phyloP scores from a whole-genome alignment of 306 rosid species.

The Rosa persica region DNA sequence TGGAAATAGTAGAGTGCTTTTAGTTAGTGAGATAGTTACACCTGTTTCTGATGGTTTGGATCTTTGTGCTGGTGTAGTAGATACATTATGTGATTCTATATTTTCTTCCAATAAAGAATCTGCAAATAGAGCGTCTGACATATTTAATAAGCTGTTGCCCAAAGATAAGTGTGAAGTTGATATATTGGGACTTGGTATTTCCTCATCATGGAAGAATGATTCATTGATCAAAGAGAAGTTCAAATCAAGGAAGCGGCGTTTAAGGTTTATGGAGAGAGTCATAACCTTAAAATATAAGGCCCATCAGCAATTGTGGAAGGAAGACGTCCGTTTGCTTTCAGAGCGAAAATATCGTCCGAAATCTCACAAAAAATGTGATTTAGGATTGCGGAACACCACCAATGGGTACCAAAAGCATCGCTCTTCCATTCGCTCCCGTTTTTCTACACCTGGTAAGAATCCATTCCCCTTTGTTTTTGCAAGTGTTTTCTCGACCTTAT shows the following conservation, averaged over 20 bases:
- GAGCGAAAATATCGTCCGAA: slow-evolving; percentile 62
- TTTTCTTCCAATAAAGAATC: slow-evolving; percentile 62
- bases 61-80: slow-evolving; percentile 25
- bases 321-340: slow-evolving; percentile 63
- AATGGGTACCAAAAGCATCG: slow-evolving; percentile 72
- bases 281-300: slow-evolving; percentile 75
- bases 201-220: slow-evolving; percentile 25
- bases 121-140: slow-evolving; percentile 44
- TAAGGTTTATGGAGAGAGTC: slow-evolving; percentile 78
- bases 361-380: slow-evolving; percentile 69
- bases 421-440: slow-evolving; percentile 66
- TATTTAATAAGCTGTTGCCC: slow-evolving; percentile 52
- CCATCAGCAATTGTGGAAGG: slow-evolving; percentile 80
- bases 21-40: slow-evolving; percentile 31
- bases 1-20: slow-evolving; percentile 31
- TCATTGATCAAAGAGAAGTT: slow-evolving; percentile 51
- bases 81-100: slow-evolving; percentile 37
- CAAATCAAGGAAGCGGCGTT: slow-evolving; percentile 47
- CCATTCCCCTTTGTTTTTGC: not conserved
- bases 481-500: not conserved
- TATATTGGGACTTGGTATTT: slow-evolving; percentile 28
- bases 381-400: slow-evolving; percentile 50
- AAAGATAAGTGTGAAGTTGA: slow-evolving; percentile 28
- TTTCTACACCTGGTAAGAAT: slow-evolving; percentile 66
- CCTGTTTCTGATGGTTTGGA: slow-evolving; percentile 20